phyloP scores from a whole-genome alignment of 305 asterid species.

The Plantago coronopus region DNA sequence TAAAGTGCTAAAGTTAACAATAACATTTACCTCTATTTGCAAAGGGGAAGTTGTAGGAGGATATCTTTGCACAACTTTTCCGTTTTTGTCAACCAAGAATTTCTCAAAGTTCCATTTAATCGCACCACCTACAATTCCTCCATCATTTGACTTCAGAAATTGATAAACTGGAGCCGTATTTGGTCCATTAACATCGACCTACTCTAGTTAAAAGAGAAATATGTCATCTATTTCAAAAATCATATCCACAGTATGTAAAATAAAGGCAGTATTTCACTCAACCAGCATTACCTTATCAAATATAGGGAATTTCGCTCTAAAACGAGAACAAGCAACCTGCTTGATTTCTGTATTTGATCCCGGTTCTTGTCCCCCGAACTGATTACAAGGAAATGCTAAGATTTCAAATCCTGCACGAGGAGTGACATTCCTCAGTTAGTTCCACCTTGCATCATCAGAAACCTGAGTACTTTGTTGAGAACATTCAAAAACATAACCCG shows the following conservation, averaged over 20 bases:
- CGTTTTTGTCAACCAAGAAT: conserved; percentile 82
- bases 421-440: not conserved
- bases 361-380: conserved; percentile 94
- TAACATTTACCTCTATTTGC: conserved; percentile 69
- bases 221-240: conserved; percentile 16
- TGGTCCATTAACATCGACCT: conserved; percentile 95
- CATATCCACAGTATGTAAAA: conserved; percentile 2
- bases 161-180: conserved; percentile 83
- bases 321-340: conserved; percentile 79
- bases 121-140: conserved; percentile 78
- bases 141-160: conserved; percentile 71
- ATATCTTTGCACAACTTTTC: conserved; percentile 83
- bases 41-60: conserved; percentile 83
- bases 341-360: conserved; percentile 82
- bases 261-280: not conserved
- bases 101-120: conserved; percentile 96
- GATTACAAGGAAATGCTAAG: conserved; percentile 93
- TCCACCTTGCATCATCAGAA: conserved; percentile 8
- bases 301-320: conserved; percentile 82
- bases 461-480: not conserved
- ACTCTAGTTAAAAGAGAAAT: conserved; percentile 20
- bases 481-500: not conserved
- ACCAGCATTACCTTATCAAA: conserved; percentile 64
- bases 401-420: conserved; percentile 73
- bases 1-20: not conserved